A percentile compares a stretch with the other conserved stretches of the same genome.
Evolutionary conservation across 306 rosid genomes (phyloP).

Genomic region (Cicer chorassanicum): DNA sequence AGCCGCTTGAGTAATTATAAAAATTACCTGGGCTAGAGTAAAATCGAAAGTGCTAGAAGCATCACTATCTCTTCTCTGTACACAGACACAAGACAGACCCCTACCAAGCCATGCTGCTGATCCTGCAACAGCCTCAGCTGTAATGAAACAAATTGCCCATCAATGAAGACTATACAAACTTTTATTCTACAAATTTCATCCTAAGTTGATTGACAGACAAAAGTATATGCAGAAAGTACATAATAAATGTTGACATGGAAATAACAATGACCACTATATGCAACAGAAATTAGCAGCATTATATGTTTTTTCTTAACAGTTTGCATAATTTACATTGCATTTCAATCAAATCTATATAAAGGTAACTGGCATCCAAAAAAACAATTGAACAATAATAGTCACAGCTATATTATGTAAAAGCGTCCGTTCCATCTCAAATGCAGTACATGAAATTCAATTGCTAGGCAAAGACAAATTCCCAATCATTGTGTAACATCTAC

Average conservation of each 20-base stretch:
- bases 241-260: not conserved
- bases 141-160: slow-evolving; percentile 44
- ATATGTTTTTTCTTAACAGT: not conserved
- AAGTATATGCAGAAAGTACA: not conserved
- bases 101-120: slow-evolving; percentile 98
- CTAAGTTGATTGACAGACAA: slow-evolving; percentile 13
- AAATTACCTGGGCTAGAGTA: slow-evolving; percentile 73
- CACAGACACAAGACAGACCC: slow-evolving; percentile 95
- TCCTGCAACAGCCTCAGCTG: slow-evolving; percentile 98
- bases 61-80: slow-evolving; percentile 83
- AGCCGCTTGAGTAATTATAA: not conserved
- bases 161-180: slow-evolving; percentile 31
- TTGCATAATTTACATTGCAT: not conserved
- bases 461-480: not conserved
- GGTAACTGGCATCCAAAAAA: not conserved
- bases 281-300: too few species aligned
- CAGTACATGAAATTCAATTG: too few species aligned
- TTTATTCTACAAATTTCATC: slow-evolving; percentile 24
- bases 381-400: not conserved
- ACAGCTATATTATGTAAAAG: not conserved
- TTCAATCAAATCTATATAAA: not conserved
- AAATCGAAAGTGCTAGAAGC: slow-evolving; percentile 76
- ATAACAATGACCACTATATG: not conserved
- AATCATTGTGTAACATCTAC: slow-evolving; percentile 3
- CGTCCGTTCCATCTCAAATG: not conserved